These are phyloP conservation scores for Scenedesmus sp. DNA, from an alignment of 163 green algal species.

Conservation along the genomic window DNA sequence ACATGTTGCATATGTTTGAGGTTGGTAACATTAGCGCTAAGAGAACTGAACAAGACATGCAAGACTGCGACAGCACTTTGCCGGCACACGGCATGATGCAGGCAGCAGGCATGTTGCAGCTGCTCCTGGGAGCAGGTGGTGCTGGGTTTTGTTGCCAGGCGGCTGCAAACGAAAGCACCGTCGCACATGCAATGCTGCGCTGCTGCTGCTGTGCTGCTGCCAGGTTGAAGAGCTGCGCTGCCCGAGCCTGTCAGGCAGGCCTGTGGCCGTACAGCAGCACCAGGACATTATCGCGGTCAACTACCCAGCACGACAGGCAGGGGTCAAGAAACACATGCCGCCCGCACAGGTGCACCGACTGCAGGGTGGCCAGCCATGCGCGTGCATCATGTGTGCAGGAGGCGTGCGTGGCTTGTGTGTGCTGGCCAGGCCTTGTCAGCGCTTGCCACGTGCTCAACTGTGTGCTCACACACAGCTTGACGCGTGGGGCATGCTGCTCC, in stretches of 20 bases:
- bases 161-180: not conserved
- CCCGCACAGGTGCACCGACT: constrained; percentile 61
- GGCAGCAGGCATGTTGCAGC: too few species aligned
- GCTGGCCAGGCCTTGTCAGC: not conserved
- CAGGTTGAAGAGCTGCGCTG: constrained; percentile 69
- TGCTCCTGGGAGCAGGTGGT: too few species aligned
- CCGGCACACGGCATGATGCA: too few species aligned
- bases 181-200: not conserved
- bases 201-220: not conserved
- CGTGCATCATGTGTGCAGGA: not conserved
- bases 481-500: too few species aligned
- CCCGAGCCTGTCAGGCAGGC: constrained; percentile 47
- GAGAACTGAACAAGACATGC: too few species aligned
- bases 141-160: too few species aligned
- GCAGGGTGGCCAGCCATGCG: not conserved
- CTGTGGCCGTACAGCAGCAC: constrained; percentile 78
- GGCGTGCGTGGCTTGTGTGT: too few species aligned
- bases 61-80: too few species aligned
- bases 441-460: not conserved
- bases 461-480: too few species aligned
- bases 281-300: constrained; percentile 76
- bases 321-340: constrained; percentile 76
- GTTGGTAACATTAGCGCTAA: too few species aligned
- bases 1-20: too few species aligned
- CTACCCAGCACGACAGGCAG: constrained; percentile 60